A percentile compares a stretch with the other conserved stretches of the same genome.
Evolutionary conservation across 139 green algal genomes (phyloP).

Genomic region (Chara braunii): DNA sequence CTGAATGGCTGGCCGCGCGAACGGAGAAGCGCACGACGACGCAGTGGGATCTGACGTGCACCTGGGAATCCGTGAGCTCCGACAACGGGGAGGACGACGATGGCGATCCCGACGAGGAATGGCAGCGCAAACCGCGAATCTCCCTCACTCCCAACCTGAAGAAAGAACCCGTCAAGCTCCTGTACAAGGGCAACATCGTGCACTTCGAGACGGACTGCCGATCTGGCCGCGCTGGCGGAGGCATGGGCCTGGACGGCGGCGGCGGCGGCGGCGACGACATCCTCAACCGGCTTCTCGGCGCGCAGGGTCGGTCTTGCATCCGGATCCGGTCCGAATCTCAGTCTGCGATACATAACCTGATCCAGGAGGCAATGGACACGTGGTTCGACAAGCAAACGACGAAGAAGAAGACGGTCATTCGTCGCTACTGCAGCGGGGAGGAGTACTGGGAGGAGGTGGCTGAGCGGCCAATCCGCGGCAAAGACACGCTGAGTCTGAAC

Average conservation of each 20-base stretch:
- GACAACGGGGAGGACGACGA: neutral
- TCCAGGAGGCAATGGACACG: constrained; percentile 20
- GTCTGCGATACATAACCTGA: constrained; percentile 1
- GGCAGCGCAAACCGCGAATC: neutral
- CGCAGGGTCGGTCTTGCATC: no score
- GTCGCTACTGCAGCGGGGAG: constrained; percentile 1
- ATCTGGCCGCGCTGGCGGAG: no score
- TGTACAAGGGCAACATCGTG: constrained; percentile 6
- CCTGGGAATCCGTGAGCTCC: constrained; percentile 3
- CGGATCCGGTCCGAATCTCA: neutral
- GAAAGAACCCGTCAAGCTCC: constrained; percentile 5
- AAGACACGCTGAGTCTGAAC: constrained; percentile 2
- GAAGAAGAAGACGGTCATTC: constrained; percentile 3
- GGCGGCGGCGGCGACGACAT: no score
- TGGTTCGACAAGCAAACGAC: neutral
- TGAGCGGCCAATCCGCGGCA: neutral
- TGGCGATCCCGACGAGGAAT: neutral
- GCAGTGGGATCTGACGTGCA: constrained; percentile 12
- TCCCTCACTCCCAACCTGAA: constrained; percentile 5
- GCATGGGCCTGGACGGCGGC: no score
- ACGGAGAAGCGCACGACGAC: constrained; percentile 3
- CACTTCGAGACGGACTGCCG: neutral
- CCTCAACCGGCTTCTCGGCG: no score
- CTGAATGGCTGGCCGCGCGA: constrained; percentile 20
- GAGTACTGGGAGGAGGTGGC: constrained; percentile 20